These are phyloP conservation scores for Maudiozyma humilis DNA, from an alignment of 1,139 yeast species.

Conservation along the genomic window DNA sequence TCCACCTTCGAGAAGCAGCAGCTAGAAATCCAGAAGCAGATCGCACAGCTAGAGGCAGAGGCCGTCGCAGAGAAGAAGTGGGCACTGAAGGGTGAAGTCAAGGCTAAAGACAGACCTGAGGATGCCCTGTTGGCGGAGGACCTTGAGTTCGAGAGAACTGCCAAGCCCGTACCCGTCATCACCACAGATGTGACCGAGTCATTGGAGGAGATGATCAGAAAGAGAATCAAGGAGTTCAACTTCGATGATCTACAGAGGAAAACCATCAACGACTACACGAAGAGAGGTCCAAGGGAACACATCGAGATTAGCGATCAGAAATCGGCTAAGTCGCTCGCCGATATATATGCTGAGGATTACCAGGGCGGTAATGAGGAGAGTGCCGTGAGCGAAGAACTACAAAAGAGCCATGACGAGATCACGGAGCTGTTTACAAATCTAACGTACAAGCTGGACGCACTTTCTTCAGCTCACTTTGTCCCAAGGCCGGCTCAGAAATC, in stretches of 20 bases:
- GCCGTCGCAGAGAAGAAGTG: slow-evolving; percentile 86
- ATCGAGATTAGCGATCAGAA: slow-evolving; percentile 80
- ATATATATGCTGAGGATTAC: slow-evolving; percentile 81
- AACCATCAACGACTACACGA: slow-evolving; percentile 50
- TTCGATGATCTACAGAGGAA: slow-evolving; percentile 83
- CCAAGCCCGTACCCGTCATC: slow-evolving; percentile 85
- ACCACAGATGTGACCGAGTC: slow-evolving; percentile 82
- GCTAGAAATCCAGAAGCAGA: slow-evolving; percentile 63
- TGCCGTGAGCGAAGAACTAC: slow-evolving; percentile 52
- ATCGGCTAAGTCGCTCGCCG: slow-evolving; percentile 83
- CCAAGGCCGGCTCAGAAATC: slow-evolving; percentile 84
- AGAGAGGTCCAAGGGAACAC: slow-evolving; percentile 31
- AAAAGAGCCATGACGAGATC: slow-evolving; percentile 72
- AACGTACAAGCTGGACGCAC: slow-evolving; percentile 69
- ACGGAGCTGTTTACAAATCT: slow-evolving; percentile 54
- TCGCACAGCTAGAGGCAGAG: slow-evolving; percentile 71
- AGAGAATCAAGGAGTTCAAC: slow-evolving; percentile 63
- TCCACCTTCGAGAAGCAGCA: slow-evolving; percentile 86
- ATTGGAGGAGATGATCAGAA: slow-evolving; percentile 78
- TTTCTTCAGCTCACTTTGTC: slow-evolving; percentile 85
- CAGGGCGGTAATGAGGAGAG: slow-evolving; percentile 38
- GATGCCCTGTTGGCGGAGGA: slow-evolving; percentile 71
- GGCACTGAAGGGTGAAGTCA: slow-evolving; percentile 91
- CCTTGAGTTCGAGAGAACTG: slow-evolving; percentile 62
- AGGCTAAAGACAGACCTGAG: slow-evolving; percentile 68